Conservation (phyloP, 495 filamentous ascomycete genomes). For the Trypethelium eluteriae region DNA sequence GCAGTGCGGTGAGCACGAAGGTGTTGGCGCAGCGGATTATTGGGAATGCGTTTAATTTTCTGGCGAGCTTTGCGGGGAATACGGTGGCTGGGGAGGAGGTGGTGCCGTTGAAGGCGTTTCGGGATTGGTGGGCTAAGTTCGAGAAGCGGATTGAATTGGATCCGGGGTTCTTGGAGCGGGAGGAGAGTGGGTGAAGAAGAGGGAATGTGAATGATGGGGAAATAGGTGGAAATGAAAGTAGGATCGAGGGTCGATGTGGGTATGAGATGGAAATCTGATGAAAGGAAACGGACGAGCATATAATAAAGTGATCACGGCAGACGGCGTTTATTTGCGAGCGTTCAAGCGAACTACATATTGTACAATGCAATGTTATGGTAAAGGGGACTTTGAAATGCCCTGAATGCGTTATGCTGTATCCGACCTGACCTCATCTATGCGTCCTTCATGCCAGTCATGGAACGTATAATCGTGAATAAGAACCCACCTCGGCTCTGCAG, state of each 20-base stretch:
- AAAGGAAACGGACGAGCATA: neutral
- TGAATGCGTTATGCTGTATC: too few species aligned
- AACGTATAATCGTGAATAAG: constrained; percentile 85
- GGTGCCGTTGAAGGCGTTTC: constrained; percentile 81
- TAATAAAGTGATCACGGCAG: neutral
- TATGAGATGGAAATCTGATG: neutral
- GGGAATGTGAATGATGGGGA: neutral
- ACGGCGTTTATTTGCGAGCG: neutral
- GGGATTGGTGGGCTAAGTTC: constrained; percentile 97
- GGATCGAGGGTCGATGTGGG: too few species aligned
- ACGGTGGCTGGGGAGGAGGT: constrained; percentile 60
- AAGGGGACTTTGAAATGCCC: too few species aligned
- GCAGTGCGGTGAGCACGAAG: constrained; percentile 49
- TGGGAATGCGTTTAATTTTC: constrained; percentile 93
- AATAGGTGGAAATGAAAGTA: neutral
- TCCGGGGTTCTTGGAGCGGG: constrained; percentile 82
- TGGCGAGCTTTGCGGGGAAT: constrained; percentile 68
- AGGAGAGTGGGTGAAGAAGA: constrained; percentile 46
- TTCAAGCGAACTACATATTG: constrained; percentile 1
- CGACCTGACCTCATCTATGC: neutral
- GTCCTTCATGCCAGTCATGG: constrained; percentile 45
- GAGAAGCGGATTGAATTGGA: constrained; percentile 79
- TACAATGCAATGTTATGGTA: neutral
- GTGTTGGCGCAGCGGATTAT: constrained; percentile 87
- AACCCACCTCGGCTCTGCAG: constrained; percentile 75